Conservation (phyloP, 306 rosid genomes). For the Rubus parviflorus region DNA sequence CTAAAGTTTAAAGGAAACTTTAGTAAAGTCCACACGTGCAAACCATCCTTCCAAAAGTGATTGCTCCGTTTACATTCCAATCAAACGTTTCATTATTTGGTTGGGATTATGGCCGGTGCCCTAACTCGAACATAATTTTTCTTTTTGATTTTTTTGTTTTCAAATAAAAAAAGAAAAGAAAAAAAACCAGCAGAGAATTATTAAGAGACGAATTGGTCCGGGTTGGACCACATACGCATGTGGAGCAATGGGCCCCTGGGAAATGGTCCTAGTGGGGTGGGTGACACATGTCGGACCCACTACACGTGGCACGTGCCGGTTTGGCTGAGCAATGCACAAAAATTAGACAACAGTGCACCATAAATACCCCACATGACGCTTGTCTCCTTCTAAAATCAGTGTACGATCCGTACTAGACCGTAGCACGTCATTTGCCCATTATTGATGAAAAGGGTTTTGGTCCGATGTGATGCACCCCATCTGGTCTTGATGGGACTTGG, state of each 20-base stretch:
- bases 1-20: no score
- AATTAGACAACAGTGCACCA: neutral
- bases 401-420: constrained; percentile 53
- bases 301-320: constrained; percentile 2
- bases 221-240: neutral
- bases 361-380: constrained; percentile 18
- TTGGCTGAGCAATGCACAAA: neutral
- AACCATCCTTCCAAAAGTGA: no score
- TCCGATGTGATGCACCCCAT: neutral
- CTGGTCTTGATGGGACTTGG: constrained; percentile 3
- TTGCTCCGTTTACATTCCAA: no score
- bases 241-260: neutral
- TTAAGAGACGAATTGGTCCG: neutral
- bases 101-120: no score
- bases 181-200: neutral
- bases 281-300: neutral
- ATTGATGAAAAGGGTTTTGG: neutral
- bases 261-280: neutral
- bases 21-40: no score
- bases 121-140: no score
- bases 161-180: neutral
- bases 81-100: no score
- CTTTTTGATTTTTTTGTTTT: no score
- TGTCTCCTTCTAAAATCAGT: constrained; percentile 21
- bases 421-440: constrained; percentile 9